Evolutionary conservation across 768 basidiomycete genomes (phyloP).

Genomic region (Suillus subalutaceus): DNA sequence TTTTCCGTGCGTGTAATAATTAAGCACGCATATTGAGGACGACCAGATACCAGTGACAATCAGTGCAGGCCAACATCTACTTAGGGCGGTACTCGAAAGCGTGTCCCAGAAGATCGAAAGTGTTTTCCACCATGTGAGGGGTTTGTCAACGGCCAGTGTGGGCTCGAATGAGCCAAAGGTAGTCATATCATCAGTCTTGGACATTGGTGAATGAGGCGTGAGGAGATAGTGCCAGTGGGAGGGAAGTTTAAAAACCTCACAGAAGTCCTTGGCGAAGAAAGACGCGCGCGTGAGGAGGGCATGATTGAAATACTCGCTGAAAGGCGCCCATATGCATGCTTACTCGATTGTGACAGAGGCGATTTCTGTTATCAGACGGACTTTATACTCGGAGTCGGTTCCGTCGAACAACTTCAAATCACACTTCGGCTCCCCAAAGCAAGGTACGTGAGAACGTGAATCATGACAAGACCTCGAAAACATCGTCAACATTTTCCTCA

Average conservation of each 20-base stretch:
- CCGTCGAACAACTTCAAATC: no score
- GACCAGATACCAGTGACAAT: conserved; percentile 65
- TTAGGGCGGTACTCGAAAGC: conserved; percentile 25
- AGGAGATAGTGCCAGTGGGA: not conserved
- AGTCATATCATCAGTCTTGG: not conserved
- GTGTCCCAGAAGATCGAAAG: not conserved
- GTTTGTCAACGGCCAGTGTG: not conserved
- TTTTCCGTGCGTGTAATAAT: conserved; percentile 42
- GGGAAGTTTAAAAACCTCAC: not conserved
- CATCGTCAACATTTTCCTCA: no score
- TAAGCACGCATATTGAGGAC: conserved; percentile 54
- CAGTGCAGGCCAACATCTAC: conserved; percentile 51
- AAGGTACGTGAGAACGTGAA: no score
- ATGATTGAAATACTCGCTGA: not conserved
- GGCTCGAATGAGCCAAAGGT: not conserved
- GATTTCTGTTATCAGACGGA: no score
- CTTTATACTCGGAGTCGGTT: no score
- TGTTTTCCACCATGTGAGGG: not conserved
- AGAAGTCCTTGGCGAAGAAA: not conserved
- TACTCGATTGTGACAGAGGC: not conserved
- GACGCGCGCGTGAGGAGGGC: not conserved
- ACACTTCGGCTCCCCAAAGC: no score
- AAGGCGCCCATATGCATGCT: not conserved
- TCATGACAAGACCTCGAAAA: no score
- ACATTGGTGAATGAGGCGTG: not conserved